phyloP scores from a whole-genome alignment of 1,139 yeast genomes.

The Yamadazyma jaroonii region DNA sequence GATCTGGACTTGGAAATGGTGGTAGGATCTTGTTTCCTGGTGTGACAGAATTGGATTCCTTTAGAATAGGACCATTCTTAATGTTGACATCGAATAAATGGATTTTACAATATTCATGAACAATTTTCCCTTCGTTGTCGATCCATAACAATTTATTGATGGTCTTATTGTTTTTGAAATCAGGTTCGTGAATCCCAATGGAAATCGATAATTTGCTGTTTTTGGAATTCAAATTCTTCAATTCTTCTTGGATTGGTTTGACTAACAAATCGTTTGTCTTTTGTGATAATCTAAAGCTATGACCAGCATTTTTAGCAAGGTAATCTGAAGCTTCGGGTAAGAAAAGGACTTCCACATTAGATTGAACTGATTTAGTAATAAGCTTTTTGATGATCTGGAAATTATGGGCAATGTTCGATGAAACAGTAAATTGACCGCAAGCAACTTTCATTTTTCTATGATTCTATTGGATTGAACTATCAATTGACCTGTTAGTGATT shows the following conservation, averaged over 20 bases:
- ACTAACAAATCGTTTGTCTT: slow-evolving; percentile 53
- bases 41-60: slow-evolving; percentile 77
- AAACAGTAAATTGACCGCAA: slow-evolving; percentile 84
- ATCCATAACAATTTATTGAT: slow-evolving; percentile 62
- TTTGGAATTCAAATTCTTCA: slow-evolving; percentile 22
- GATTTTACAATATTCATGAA: slow-evolving; percentile 73
- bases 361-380: slow-evolving; percentile 57
- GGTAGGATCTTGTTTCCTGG: slow-evolving; percentile 58
- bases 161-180: slow-evolving; percentile 54
- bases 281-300: slow-evolving; percentile 59
- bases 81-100: slow-evolving; percentile 90
- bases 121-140: slow-evolving; percentile 57
- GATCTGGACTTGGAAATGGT: slow-evolving; percentile 44
- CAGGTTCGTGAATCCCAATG: slow-evolving; percentile 84
- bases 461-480: background rate
- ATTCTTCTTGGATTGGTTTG: slow-evolving; percentile 44
- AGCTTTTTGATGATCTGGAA: slow-evolving; percentile 55
- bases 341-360: slow-evolving; percentile 65
- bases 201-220: slow-evolving; percentile 28
- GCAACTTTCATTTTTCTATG: slow-evolving; percentile 45
- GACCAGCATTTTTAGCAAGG: slow-evolving; percentile 65
- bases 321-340: slow-evolving; percentile 95
- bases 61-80: slow-evolving; percentile 67
- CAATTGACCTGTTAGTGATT: background rate
- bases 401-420: slow-evolving; percentile 59